Percentiles rank a stretch among this genome's conserved stretches.
phyloP scores from a whole-genome alignment of 371 early-diverging fungal genomes.

The Lichtheimia corymbifera region DNA sequence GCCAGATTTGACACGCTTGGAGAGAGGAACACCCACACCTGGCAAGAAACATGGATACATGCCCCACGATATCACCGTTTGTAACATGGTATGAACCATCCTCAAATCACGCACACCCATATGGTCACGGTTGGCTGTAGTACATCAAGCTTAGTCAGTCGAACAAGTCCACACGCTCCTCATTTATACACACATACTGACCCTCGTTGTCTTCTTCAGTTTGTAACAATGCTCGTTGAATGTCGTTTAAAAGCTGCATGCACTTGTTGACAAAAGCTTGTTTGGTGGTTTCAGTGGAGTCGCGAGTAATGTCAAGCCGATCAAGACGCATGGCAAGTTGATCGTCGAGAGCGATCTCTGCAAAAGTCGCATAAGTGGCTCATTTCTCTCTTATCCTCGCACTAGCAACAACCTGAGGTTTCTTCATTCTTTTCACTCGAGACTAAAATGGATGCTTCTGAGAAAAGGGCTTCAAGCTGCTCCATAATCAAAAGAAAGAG shows the following conservation, averaged over 20 bases:
- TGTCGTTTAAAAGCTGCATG: constrained; percentile 24
- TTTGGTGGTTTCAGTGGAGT: background rate
- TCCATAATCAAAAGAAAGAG: background rate
- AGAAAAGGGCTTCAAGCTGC: background rate
- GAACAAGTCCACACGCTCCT: background rate
- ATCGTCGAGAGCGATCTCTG: constrained; percentile 1
- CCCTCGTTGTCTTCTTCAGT: constrained; percentile 22
- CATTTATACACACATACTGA: background rate
- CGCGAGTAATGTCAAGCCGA: background rate
- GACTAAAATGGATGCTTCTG: background rate
- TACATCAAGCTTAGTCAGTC: background rate
- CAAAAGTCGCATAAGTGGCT: too few relatives aligned
- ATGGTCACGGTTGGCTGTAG: constrained; percentile 34
- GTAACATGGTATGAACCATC: constrained; percentile 65
- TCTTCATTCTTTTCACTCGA: background rate
- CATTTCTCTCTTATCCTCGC: too few relatives aligned
- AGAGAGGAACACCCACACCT: constrained; percentile 69
- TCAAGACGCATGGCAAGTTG: constrained; percentile 10
- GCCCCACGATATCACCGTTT: constrained; percentile 71
- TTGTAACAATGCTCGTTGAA: constrained; percentile 26
- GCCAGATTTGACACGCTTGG: constrained; percentile 58
- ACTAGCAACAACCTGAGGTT: background rate
- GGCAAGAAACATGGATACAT: constrained; percentile 65
- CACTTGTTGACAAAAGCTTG: constrained; percentile 32
- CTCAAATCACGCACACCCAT: constrained; percentile 65